Percentiles rank a stretch among this genome's conserved stretches.
Conservation (phyloP, 179 eudicot species). For the Vitellaria paradoxa region DNA sequence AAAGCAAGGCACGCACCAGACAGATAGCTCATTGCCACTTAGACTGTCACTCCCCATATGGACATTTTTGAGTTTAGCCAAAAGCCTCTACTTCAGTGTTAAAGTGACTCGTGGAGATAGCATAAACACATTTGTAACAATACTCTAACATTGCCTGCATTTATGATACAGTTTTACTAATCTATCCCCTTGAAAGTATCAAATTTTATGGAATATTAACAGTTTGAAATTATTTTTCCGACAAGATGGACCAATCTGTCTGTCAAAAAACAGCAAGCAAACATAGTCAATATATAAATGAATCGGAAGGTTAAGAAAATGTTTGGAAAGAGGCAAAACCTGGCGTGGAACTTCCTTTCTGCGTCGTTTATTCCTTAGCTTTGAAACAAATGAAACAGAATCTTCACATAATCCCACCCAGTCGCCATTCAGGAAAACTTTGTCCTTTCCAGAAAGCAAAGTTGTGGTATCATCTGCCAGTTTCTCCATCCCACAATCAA, state of each 20-base stretch:
- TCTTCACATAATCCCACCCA: conserved; percentile 76
- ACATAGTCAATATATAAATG: not conserved
- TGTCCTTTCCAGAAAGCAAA: conserved; percentile 49
- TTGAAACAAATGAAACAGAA: conserved; percentile 57
- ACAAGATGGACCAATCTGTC: not conserved
- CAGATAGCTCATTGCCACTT: not conserved
- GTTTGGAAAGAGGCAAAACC: conserved; percentile 34
- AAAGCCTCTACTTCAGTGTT: not conserved
- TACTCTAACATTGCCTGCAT: not conserved
- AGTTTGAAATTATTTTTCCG: not conserved
- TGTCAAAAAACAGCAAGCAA: not conserved
- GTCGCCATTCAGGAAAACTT: conserved; percentile 75
- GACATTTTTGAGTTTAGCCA: not conserved
- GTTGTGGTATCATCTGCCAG: conserved; percentile 53
- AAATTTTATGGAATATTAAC: not conserved
- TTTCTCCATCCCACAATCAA: conserved; percentile 63
- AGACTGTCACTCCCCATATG: not conserved
- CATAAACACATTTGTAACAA: conserved; percentile 1
- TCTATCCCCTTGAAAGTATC: not conserved
- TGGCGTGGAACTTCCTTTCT: conserved; percentile 49
- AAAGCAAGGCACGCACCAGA: conserved; percentile 2
- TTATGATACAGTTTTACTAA: not conserved
- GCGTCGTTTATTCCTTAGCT: conserved; percentile 61
- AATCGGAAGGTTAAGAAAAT: not conserved
- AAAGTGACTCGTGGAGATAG: not conserved